These are phyloP conservation scores for Colletotrichum sublineola DNA, from an alignment of 2,329 filamentous ascomycete species.

Conservation along the genomic window DNA sequence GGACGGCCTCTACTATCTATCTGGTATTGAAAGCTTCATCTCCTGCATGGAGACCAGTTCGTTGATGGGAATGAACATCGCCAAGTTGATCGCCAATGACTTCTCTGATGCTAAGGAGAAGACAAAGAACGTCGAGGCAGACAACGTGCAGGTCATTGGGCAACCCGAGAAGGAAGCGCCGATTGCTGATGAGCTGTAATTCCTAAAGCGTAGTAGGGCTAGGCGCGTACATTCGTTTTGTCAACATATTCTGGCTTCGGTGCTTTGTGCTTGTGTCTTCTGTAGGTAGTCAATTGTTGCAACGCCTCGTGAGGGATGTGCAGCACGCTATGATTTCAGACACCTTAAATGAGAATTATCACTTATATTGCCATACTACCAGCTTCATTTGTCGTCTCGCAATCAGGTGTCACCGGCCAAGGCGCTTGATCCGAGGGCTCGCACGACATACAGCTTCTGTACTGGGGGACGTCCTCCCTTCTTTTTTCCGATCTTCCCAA, in stretches of 20 bases:
- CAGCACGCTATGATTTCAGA: too few species aligned
- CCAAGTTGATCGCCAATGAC: slow-evolving; percentile 76
- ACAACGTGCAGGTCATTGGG: slow-evolving; percentile 35
- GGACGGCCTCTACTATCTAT: slow-evolving; percentile 77
- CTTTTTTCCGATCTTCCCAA: neutral
- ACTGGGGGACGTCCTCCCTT: neutral
- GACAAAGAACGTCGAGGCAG: slow-evolving; percentile 14
- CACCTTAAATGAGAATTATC: too few species aligned
- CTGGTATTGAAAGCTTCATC: slow-evolving; percentile 91
- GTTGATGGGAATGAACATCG: slow-evolving; percentile 90
- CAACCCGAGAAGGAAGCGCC: slow-evolving; percentile 28
- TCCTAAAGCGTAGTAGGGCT: neutral
- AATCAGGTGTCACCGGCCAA: neutral
- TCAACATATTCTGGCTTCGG: neutral
- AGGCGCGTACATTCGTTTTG: neutral
- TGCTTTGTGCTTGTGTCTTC: too few species aligned
- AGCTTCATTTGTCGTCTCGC: neutral
- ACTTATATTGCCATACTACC: neutral
- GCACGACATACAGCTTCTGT: neutral
- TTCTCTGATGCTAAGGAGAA: slow-evolving; percentile 47
- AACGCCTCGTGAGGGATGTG: neutral
- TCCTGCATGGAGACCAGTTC: slow-evolving; percentile 98
- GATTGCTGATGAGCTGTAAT: slow-evolving; percentile 43
- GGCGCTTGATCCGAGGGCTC: neutral
- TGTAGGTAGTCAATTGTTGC: neutral